Evolutionary conservation across 345 rosid species (phyloP), one percentile per base, ranked within the genome.

Genomic region (Ailanthus altissimus): DNA sequence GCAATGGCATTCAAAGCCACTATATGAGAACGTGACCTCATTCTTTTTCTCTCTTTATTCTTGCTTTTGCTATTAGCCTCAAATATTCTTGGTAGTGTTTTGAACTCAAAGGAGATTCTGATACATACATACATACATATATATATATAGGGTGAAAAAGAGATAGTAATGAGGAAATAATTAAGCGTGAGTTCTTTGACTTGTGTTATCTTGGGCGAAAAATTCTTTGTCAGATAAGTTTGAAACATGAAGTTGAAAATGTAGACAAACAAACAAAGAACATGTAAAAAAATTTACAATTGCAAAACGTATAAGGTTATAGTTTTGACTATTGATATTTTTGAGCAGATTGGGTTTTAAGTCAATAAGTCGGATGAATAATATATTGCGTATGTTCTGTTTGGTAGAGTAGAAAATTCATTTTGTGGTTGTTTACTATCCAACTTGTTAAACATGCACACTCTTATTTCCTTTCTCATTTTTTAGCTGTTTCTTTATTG

Each of bases 1-100:
- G 18, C 76, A 61, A 79, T 46, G 25, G 49, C 65, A 40, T 78
- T 81, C 59, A 78, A 26, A 59, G 72, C 71, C 59, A 79, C 1
- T n/a, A 79, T 36, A 18, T 65, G 21, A 53, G 73, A 57, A 78
- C 26, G n/a, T 68, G 66, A 25, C 75, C 59, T 77, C 84, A 74
- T 77, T 20, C 18, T 32, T 4, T 4, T 6, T 5, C 50, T 50
- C 47, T 50, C 40, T 50, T 25, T 5, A 18, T 11, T 32, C 3
- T 2, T 28, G 46, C 20, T 73, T 23, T 26, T 6, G 3, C 21
- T 42, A 40, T 9, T 0, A 18, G n/a, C 53, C 46, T 73, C n/a
- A 7, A 26, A 16, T 59, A 15, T 38, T 72, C 49, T 26, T 50
- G 60, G 45, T 70, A 13, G 23, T 42, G 40, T 0, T 21, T 36